phyloP scores from a whole-genome alignment of 371 early-diverging fungal genomes.

The Rhizomucor miehei region DNA sequence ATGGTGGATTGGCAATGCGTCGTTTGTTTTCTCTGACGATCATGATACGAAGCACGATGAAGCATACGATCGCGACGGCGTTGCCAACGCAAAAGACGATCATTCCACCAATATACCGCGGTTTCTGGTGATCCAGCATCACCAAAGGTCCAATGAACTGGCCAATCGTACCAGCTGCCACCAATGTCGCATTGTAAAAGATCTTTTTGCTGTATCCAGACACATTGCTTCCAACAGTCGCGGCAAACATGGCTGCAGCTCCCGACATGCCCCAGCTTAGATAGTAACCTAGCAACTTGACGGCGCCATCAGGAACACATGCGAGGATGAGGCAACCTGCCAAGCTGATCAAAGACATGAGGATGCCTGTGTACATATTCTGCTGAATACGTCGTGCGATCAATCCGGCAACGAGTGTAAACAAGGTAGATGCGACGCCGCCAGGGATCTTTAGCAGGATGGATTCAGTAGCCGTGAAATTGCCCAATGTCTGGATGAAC shows the following conservation, averaged over 20 bases:
- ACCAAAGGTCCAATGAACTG: conserved; percentile 35
- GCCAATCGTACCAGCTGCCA: conserved; percentile 28
- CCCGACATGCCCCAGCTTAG: conserved; percentile 27
- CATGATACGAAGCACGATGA: conserved; percentile 16
- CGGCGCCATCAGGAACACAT: conserved; percentile 16
- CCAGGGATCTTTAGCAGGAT: conserved; percentile 33
- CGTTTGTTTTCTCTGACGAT: conserved; percentile 14
- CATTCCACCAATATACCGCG: conserved; percentile 22
- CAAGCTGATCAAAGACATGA: conserved; percentile 15
- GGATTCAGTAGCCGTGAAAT: conserved; percentile 25
- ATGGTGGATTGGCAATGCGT: conserved; percentile 15
- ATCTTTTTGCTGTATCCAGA: conserved; percentile 41
- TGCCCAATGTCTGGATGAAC: conserved; percentile 27
- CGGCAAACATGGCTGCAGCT: conserved; percentile 21
- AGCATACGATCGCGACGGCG: conserved; percentile 19
- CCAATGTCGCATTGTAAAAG: conserved; percentile 27
- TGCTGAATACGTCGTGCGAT: conserved; percentile 20
- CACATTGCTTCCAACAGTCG: conserved; percentile 28
- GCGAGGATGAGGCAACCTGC: conserved; percentile 27
- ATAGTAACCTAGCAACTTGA: conserved; percentile 31
- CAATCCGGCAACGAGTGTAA: conserved; percentile 9
- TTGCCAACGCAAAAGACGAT: conserved; percentile 25
- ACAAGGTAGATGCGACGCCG: conserved; percentile 17
- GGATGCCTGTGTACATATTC: conserved; percentile 14
- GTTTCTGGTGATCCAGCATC: conserved; percentile 15